Percentiles rank a stretch among this genome's conserved stretches.
These are phyloP conservation scores for Lasiodiplodia sp. DNA, from an alignment of 2,329 filamentous ascomycete species.

Conservation along the genomic window DNA sequence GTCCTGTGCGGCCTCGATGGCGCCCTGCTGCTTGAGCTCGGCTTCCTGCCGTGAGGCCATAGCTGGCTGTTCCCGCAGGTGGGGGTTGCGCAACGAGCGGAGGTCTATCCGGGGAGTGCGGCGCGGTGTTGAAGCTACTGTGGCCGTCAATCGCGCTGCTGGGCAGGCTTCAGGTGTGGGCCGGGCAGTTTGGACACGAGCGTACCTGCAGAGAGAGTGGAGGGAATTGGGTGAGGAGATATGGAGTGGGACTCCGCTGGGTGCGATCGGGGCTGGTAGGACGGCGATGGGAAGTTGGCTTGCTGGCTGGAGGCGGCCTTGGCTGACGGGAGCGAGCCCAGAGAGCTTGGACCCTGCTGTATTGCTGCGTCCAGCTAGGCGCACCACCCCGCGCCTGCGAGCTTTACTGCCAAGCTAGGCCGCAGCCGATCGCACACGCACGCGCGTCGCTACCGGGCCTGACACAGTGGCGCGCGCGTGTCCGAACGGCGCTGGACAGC, in stretches of 20 bases:
- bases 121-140: conserved; percentile 11
- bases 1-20: conserved; percentile 77
- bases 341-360: conserved; percentile 21
- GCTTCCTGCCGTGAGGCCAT: conserved; percentile 34
- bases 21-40: conserved; percentile 84
- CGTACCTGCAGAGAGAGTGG: conserved; percentile 5
- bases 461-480: conserved; percentile 9
- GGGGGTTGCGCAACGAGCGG: conserved; percentile 17
- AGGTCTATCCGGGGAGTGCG: conserved; percentile 17
- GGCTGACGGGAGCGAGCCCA: conserved; percentile 22
- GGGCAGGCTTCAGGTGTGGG: background rate
- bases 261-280: conserved; percentile 12
- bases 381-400: conserved; percentile 18
- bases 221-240: conserved; percentile 6
- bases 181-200: background rate
- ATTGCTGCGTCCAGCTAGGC: conserved; percentile 8
- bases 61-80: conserved; percentile 25
- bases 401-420: background rate
- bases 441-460: background rate
- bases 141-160: conserved; percentile 14
- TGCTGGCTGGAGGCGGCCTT: conserved; percentile 20
- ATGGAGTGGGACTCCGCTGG: background rate
- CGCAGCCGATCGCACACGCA: background rate
- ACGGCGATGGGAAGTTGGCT: conserved; percentile 22
- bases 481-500: conserved; percentile 11